Evolutionary conservation across 2,329 filamentous ascomycete genomes (phyloP), one percentile per base, ranked within the genome.

Genomic region (Coleophoma eucalyptorum): DNA sequence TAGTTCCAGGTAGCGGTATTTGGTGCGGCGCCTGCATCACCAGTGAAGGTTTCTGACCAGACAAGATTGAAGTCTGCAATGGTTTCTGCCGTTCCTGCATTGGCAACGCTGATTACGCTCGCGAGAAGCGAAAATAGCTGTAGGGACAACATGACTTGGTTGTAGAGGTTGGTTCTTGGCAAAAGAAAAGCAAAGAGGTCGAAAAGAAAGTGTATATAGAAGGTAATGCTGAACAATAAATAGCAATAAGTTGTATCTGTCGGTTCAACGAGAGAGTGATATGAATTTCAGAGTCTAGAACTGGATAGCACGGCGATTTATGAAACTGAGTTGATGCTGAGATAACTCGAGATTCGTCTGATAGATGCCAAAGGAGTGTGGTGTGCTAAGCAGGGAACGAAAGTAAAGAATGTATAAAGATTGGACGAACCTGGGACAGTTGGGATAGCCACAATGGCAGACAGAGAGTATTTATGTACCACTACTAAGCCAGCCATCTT

Each of bases 31-130:
- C 40, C 45, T 2, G 43, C 43, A 44, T 19, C 12, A n/a, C 42
- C 42, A 12, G 21, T 26, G 49, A 61, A 61, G 20, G 49, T 48
- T 15, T 61, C 58, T 7, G 49, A 52, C 58, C 58, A 61, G 41
- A 54, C 32, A 5, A 58, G n/a, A 16, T 50, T 45, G 49, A 57
- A 59, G 46, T 57, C 55, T 3, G 49, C 2, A 35, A 54, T 50
- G 4, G 46, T 15, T 32, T 52, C 48, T 33, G 55, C 46, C 5
- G 44, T 21, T 26, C 18, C 47, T 13, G 56, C 56, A 21, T 44
- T 33, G 20, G 49, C 32, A 21, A 50, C 41, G 32, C 48, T 35
- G 38, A 55, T n/a, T 35, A 51, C 15, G 34, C 41, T 43, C 40
- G 33, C 42, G 45, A 58, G 50, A 44, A 44, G 42, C 42, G 42